Evolutionary conservation across 31 red algal genomes (phyloP).

Genomic region (Porphyra umbilicalis): DNA sequence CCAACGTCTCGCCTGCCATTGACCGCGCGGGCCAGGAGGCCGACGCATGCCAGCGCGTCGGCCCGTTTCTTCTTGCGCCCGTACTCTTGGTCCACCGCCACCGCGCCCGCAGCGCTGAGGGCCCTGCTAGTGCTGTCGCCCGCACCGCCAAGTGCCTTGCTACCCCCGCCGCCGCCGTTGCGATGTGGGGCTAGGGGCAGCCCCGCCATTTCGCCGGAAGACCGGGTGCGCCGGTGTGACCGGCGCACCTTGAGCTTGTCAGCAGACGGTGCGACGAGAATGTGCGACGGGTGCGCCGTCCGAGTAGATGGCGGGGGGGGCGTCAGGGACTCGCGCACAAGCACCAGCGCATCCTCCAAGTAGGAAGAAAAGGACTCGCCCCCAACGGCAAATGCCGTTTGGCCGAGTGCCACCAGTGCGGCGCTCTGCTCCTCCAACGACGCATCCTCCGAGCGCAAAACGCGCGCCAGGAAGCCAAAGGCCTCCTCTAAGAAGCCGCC

Average conservation of each 20-base stretch:
- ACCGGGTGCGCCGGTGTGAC: background rate
- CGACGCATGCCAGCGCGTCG: background rate
- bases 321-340: slow-evolving; percentile 30
- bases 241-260: background rate
- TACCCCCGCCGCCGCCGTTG: background rate
- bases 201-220: background rate
- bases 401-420: slow-evolving; percentile 54
- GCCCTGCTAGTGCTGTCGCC: background rate
- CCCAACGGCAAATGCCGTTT: slow-evolving; percentile 47
- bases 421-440: slow-evolving; percentile 38
- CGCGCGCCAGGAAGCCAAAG: slow-evolving; percentile 29
- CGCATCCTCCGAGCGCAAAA: slow-evolving; percentile 19
- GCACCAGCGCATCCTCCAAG: slow-evolving; percentile 45
- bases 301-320: background rate
- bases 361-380: slow-evolving; percentile 5
- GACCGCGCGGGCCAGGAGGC: background rate
- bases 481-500: slow-evolving; percentile 21
- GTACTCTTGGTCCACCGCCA: background rate
- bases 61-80: background rate
- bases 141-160: background rate
- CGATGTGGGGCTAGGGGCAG: background rate
- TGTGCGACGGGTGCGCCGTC: background rate
- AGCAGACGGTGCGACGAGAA: background rate
- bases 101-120: background rate
- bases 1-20: background rate